Percentiles rank a stretch among this genome's conserved stretches.
Conservation (phyloP, 257 asterid species). For the Capsicum rhomboideum region DNA sequence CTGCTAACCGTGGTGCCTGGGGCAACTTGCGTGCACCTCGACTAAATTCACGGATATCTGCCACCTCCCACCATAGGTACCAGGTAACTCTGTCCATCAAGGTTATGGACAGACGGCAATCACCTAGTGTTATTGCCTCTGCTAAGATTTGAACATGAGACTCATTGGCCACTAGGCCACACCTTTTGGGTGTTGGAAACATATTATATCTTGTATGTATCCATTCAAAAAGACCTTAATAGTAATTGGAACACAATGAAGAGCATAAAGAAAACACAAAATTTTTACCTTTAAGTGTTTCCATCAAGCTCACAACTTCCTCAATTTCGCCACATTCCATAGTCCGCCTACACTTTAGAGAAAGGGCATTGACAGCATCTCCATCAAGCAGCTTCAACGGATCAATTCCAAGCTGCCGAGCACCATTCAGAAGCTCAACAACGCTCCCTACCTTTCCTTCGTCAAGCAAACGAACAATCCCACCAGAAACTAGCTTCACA, state of each 20-base stretch:
- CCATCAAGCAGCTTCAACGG: conserved; percentile 46
- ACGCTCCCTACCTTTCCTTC: conserved; percentile 31
- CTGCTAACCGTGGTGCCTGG: too few species aligned
- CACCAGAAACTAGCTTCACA: conserved; percentile 35
- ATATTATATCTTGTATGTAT: too few species aligned
- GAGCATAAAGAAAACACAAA: background rate
- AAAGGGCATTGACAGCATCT: conserved; percentile 36
- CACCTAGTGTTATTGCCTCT: too few species aligned
- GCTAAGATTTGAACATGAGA: too few species aligned
- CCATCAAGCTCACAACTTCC: conserved; percentile 46
- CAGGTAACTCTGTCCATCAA: too few species aligned
- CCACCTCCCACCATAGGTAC: too few species aligned
- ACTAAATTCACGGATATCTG: too few species aligned
- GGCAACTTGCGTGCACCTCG: too few species aligned
- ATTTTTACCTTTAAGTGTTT: conserved; percentile 49
- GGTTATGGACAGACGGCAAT: too few species aligned
- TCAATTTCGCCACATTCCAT: conserved; percentile 39
- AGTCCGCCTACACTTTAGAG: conserved; percentile 41
- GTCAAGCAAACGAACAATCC: conserved; percentile 35
- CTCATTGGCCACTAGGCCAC: too few species aligned
- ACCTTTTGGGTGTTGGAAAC: too few species aligned
- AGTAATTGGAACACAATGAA: background rate
- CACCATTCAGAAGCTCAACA: conserved; percentile 31
- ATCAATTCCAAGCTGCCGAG: conserved; percentile 45
- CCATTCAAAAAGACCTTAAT: too few species aligned